Base-by-base conservation (phyloP, 2,329 filamentous ascomycete genomes). In the Cadophora malorum region DNA sequence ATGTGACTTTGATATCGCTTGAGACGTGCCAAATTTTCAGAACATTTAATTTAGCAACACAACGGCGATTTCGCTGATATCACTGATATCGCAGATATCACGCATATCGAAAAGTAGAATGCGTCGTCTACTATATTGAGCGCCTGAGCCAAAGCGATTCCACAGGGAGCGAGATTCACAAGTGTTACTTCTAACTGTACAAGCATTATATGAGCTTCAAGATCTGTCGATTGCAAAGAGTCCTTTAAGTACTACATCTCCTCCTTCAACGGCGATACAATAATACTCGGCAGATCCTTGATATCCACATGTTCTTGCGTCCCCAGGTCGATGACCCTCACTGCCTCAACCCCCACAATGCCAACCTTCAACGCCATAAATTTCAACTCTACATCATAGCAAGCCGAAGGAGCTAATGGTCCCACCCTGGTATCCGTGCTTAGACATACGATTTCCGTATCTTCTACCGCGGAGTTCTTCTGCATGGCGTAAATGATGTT, bases 261-360 rank as follows among this genome's bases (percentile, higher is more conserved):
- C n/a, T 61, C 64, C 21, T 28, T 28, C 9, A 49, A 28, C 10
- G 72, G 63, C 9, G 72, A 75, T 5, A 90, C 84, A 64, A 93
- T 79, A 73, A 93, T 87, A 55, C 86, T 88, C 0, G 92, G 92
- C 71, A 96, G 77, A 69, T 95, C 90, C 69, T 87, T 85, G 65
- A 94, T 88, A 78, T 95, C 91, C 3, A 92, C 89, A 75, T 91
- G 90, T 80, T 94, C 91, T 75, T 92, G 89, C 41, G 87, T 91
- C 25, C 83, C 86, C 68, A 95, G 77, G 77, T 96, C 92, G 3
- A 94, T 83, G 0, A 95, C 86, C 61, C 91, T 83, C 23, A 95
- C 83, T 2, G 89, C 89, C 73, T 94, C 92, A 2, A 95, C 79
- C n/a, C 85, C 84, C 35, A 92, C 83, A 38, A 92, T 84, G 0